Evolutionary conservation across 441 rosid species (phyloP), one percentile per base, ranked within the genome.

Genomic region (Daphne laureola): DNA sequence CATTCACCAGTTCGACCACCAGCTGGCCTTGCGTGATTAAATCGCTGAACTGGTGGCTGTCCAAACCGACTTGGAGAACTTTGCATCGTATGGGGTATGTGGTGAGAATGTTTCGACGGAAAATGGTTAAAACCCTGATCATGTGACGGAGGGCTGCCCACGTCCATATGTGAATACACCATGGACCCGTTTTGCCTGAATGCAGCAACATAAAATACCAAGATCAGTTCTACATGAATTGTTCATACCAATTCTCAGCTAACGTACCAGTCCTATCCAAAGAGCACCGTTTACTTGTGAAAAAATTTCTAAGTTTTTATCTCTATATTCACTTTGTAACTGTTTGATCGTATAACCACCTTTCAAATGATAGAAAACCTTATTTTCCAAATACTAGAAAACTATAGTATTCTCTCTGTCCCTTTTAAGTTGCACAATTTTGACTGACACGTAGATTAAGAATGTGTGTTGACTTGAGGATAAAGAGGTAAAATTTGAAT

Each of bases 31-130:
- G 82, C 90, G 38, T 83, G 76, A 57, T 74, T 74, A 61, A 42
- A 66, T 63, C 79, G 78, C 26, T 69, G 94, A 52, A 64, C 68
- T 63, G 80, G 81, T 65, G 78, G 95, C 64, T 94, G 99, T 55
- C 98, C 87, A 62, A 94, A 82, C 44, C 98, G 96, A 71, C 99
- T 94, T 7, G 89, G 93, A 61, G 90, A 74, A 76, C 80, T 94
- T 66, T 86, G 95, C 6, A 89, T 50, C 56, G 73, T 50, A 50
- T 84, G 94, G 9, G 83, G 74, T 52, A 58, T 66, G 51, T 71
- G 72, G 73, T 78, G 74, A 49, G 87, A 65, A 61, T 84, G 72
- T 74, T 81, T 81, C 70, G 92, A 77, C 61, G 69, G 71, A 51
- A 75, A 72, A 60, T 77, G 94, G 55, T 82, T 72, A 64, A 71